Base-by-base conservation (phyloP, 805 yeast species). In the Yarrowia sp. region DNA sequence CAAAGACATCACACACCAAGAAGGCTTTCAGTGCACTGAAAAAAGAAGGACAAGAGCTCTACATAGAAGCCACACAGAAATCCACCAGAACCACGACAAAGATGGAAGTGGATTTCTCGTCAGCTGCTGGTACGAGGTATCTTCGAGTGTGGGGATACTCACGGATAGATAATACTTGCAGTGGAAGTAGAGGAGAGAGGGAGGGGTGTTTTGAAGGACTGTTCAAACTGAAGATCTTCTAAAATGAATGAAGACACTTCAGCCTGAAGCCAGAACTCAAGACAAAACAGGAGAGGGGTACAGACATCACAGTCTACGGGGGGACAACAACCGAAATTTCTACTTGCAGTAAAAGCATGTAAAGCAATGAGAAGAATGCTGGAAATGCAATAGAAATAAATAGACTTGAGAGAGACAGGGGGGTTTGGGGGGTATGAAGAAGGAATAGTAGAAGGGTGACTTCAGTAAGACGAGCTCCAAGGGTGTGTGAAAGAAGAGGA, bases 301-400 rank as follows among this genome's bases (percentile, higher is more conserved):
- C 53, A 49, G 53, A 33, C 53, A 49, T 15, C 19, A 47, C 38
- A 33, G 42, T 36, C 56, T 52, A 52, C 56, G 39, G 24, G 30
- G 46, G 20, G 47, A 43, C 30, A 43, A 49, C 55, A 34, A 50
- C n/a, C 24, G 24, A n/a, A 14, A 7, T 12, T 34, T n/a, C 55
- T 34, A 50, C 55, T 50, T 34, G 40, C 55, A n/a, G n/a, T 4
- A 13, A 34, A 15, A 50, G 40, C 40, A 34, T 34, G n/a, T 34
- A n/a, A 20, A 52, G 55, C 40, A 49, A n/a, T 30, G 40, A 34
- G 17, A 43, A 10, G 9, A 43, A n/a, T 33, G 55, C 40, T 52
- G 24, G 40, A 30, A 34, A 52, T 52, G 56, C 56, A 52, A 52
- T 52, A 36, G 56, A 52, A 49, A 52, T 52, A 52, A 19, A 52